Conservation (phyloP, 495 filamentous ascomycete genomes). For the Trichoderma gamsii region DNA sequence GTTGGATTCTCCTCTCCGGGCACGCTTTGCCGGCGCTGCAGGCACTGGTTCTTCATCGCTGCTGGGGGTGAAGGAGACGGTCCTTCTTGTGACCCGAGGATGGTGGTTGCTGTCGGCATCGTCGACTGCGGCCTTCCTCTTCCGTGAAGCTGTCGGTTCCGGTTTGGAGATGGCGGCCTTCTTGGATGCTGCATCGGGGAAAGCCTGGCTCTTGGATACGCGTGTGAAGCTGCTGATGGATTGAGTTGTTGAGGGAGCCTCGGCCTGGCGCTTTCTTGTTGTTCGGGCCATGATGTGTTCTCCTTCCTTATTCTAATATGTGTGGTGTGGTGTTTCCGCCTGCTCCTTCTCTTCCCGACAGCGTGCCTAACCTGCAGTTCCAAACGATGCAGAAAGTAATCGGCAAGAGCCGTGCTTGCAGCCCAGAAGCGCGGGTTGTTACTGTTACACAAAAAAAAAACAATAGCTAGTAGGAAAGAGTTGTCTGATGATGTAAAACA, state of each 20-base stretch:
- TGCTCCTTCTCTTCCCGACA: not conserved
- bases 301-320: not conserved
- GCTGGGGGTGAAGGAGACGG: conserved; percentile 26
- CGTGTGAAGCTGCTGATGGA: conserved; percentile 34
- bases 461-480: not conserved
- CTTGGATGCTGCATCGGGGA: conserved; percentile 21
- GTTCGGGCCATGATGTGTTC: not conserved
- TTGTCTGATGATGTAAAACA: not conserved
- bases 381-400: not conserved
- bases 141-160: conserved; percentile 18
- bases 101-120: conserved; percentile 14
- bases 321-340: not conserved
- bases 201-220: conserved; percentile 31
- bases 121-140: conserved; percentile 26
- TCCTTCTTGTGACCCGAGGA: not conserved
- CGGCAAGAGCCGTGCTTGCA: not conserved
- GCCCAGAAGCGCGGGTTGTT: not conserved
- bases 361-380: conserved; percentile 9
- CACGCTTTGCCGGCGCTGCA: not conserved
- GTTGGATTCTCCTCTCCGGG: not conserved
- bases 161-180: conserved; percentile 26
- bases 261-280: conserved; percentile 2
- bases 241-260: conserved; percentile 15
- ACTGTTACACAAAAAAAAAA: not conserved
- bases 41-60: conserved; percentile 22